phyloP scores from a whole-genome alignment of 306 rosid genomes.

The Amphicarpaea edgeworthii region DNA sequence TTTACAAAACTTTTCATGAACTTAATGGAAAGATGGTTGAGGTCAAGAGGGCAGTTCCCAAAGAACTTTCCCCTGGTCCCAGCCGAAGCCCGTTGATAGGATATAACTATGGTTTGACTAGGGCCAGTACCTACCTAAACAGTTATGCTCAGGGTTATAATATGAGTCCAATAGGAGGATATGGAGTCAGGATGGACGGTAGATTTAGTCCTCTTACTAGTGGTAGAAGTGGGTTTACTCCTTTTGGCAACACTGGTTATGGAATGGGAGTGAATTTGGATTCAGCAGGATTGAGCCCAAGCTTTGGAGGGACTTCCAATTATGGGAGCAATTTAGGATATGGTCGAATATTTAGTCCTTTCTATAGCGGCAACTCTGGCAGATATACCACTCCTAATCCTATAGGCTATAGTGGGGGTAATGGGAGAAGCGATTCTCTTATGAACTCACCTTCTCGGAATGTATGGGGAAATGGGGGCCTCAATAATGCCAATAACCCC shows the following conservation, averaged over 20 bases:
- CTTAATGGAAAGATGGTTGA: slow-evolving; percentile 97
- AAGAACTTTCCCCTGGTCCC: slow-evolving; percentile 90
- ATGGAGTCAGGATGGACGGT: slow-evolving; percentile 85
- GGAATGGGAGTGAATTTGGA: slow-evolving; percentile 86
- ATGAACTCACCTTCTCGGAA: slow-evolving; percentile 76
- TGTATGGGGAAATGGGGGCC: slow-evolving; percentile 87
- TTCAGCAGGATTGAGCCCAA: slow-evolving; percentile 78
- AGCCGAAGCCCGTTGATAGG: slow-evolving; percentile 82
- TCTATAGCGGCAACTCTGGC: slow-evolving; percentile 69
- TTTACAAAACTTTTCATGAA: slow-evolving; percentile 89
- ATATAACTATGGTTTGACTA: slow-evolving; percentile 75
- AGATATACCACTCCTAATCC: slow-evolving; percentile 88
- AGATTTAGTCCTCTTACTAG: slow-evolving; percentile 80
- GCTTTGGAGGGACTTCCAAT: slow-evolving; percentile 77
- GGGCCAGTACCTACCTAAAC: slow-evolving; percentile 79
- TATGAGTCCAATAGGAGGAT: slow-evolving; percentile 84
- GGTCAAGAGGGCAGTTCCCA: slow-evolving; percentile 98
- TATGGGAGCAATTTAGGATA: slow-evolving; percentile 79
- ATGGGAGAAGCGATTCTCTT: slow-evolving; percentile 74
- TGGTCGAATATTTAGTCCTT: slow-evolving; percentile 80
- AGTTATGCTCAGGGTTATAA: slow-evolving; percentile 81
- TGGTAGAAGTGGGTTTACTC: slow-evolving; percentile 78
- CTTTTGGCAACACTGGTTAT: slow-evolving; percentile 71
- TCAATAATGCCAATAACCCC: slow-evolving; percentile 60
- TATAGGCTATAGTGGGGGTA: slow-evolving; percentile 77